A percentile compares a stretch with the other conserved stretches of the same genome.
phyloP scores from a whole-genome alignment of 2,329 filamentous ascomycete genomes.

The Verticillium zaregamsianum region DNA sequence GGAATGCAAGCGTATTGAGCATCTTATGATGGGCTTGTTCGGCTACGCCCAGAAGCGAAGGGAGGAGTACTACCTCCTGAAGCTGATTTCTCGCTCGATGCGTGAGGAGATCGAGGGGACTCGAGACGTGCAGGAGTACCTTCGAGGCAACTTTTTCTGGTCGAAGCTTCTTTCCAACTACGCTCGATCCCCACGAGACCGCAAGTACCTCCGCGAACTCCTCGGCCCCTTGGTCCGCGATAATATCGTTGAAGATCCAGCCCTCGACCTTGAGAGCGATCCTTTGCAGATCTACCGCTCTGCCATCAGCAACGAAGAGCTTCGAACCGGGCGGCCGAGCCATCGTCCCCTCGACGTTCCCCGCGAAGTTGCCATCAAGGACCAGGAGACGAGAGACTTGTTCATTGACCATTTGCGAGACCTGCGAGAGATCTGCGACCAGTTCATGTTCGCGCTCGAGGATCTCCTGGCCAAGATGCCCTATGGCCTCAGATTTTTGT shows the following conservation, averaged over 20 bases:
- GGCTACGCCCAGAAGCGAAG: conserved; percentile 95
- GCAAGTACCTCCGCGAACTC: conserved; percentile 86
- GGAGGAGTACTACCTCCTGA: conserved; percentile 95
- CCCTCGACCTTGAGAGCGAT: conserved; percentile 90
- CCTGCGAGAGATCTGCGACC: conserved; percentile 88
- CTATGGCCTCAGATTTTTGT: conserved; percentile 85
- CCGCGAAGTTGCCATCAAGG: conserved; percentile 90
- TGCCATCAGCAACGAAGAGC: conserved; percentile 94
- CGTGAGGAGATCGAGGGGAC: conserved; percentile 80
- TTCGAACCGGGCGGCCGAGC: conserved; percentile 83
- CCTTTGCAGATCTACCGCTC: conserved; percentile 96
- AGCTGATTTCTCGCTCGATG: conserved; percentile 77
- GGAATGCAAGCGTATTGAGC: conserved; percentile 87
- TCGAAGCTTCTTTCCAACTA: conserved; percentile 82
- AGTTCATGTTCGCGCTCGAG: conserved; percentile 78
- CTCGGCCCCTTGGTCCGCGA: conserved; percentile 82
- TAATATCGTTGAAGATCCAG: conserved; percentile 88
- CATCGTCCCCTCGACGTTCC: conserved; percentile 78
- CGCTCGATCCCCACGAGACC: conserved; percentile 82
- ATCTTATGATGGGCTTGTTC: conserved; percentile 93
- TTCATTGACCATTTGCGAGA: conserved; percentile 96
- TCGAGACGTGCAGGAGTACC: conserved; percentile 72
- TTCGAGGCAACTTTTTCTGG: conserved; percentile 92
- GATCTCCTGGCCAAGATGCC: conserved; percentile 85
- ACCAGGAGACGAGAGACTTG: conserved; percentile 83